Conservation (phyloP, 2,329 filamentous ascomycete species). For the Penicillium thymicola region DNA sequence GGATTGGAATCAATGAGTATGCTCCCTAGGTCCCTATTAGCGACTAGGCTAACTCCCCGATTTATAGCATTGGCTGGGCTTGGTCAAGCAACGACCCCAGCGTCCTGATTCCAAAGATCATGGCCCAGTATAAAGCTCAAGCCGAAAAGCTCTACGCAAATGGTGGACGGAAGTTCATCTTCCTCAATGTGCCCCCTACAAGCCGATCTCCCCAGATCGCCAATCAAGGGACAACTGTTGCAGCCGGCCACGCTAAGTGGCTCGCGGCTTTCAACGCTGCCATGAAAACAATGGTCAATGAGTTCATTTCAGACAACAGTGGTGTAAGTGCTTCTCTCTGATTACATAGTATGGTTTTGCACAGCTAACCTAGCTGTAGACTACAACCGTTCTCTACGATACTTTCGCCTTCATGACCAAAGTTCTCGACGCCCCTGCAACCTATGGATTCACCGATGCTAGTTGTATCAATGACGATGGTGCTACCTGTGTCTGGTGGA, state of each 20-base stretch:
- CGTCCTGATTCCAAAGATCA: constrained; percentile 36
- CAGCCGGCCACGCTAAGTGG: constrained; percentile 21
- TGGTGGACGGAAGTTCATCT: constrained; percentile 57
- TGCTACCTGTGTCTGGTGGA: constrained; percentile 32
- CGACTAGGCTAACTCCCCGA: not conserved
- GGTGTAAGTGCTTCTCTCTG: constrained; percentile 10
- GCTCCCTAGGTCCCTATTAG: not conserved
- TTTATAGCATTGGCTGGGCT: constrained; percentile 24
- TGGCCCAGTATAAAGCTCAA: constrained; percentile 46
- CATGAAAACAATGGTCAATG: constrained; percentile 21
- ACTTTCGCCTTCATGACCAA: constrained; percentile 31
- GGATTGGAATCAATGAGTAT: constrained; percentile 38
- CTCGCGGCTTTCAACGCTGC: constrained; percentile 25
- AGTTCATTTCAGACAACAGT: constrained; percentile 15
- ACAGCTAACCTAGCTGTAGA: constrained; percentile 13
- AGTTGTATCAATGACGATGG: constrained; percentile 32
- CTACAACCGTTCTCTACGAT: constrained; percentile 28
- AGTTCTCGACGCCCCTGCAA: constrained; percentile 25
- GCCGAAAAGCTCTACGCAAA: constrained; percentile 49
- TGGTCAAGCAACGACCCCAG: constrained; percentile 31
- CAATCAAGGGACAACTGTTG: constrained; percentile 17
- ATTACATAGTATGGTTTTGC: not conserved
- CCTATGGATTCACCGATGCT: constrained; percentile 27
- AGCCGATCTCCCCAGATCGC: constrained; percentile 27
- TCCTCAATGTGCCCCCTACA: constrained; percentile 57